phyloP scores from a whole-genome alignment of 2,329 filamentous ascomycete genomes.

The Juglanconis sp. region DNA sequence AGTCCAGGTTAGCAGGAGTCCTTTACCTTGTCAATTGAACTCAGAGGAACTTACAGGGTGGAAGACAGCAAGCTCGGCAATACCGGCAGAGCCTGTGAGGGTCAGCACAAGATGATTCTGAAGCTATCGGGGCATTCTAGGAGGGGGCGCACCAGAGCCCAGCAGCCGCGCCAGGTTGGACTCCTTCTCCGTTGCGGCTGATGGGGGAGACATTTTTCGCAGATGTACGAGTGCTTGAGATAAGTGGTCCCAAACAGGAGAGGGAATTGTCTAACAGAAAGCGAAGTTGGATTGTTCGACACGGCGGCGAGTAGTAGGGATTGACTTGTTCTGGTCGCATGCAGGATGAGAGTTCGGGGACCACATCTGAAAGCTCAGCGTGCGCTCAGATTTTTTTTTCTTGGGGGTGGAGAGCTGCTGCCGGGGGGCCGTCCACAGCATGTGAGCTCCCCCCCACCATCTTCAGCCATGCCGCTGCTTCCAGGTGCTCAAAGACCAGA shows the following conservation, averaged over 20 bases:
- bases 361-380: conserved; percentile 4
- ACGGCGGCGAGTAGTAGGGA: conserved; percentile 8
- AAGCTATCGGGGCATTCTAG: neutral
- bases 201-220: conserved; percentile 57
- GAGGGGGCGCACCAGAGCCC: conserved; percentile 68
- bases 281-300: neutral
- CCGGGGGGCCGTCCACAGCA: neutral
- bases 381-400: conserved; percentile 17
- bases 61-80: conserved; percentile 89
- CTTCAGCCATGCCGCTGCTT: neutral
- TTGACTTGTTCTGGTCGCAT: conserved; percentile 3
- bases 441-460: neutral
- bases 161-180: conserved; percentile 83
- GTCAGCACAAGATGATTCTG: conserved; percentile 6
- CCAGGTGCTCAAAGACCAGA: too few relatives aligned
- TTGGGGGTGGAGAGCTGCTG: conserved; percentile 10
- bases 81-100: conserved; percentile 76
- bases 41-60: conserved; percentile 63
- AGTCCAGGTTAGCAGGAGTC: conserved; percentile 23
- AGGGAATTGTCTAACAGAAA: conserved; percentile 1
- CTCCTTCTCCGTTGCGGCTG: conserved; percentile 65
- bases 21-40: conserved; percentile 12
- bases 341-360: conserved; percentile 3
- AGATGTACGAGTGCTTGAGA: neutral
- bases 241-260: neutral